Conservation (phyloP, 176 grass and related monocot genomes). For the Alopecurus myosuroides region DNA sequence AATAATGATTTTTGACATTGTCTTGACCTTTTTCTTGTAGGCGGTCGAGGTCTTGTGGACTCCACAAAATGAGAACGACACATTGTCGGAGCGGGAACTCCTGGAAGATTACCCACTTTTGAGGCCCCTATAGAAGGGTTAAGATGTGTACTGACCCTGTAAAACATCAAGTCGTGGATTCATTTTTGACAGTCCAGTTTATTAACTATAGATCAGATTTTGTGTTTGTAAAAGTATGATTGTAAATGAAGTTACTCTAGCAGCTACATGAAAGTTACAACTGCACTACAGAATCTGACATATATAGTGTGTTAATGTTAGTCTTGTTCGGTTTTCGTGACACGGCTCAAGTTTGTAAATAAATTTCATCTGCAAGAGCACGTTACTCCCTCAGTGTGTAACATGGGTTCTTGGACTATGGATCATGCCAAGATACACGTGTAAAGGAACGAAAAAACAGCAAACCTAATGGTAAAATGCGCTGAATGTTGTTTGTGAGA, state of each 20-base stretch:
- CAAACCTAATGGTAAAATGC: neutral
- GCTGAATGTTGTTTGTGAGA: neutral
- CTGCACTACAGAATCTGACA: neutral
- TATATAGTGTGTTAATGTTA: slow-evolving; percentile 13
- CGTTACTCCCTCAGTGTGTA: too few relatives aligned
- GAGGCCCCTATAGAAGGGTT: slow-evolving; percentile 48
- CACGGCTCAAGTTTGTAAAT: slow-evolving; percentile 25
- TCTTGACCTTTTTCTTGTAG: slow-evolving; percentile 26
- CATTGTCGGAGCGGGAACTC: slow-evolving; percentile 80
- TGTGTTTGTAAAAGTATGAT: slow-evolving; percentile 22
- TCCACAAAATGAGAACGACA: slow-evolving; percentile 89
- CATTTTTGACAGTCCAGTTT: slow-evolving; percentile 37
- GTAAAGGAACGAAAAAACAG: neutral
- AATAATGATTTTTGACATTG: neutral
- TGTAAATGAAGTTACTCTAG: neutral
- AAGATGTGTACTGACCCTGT: neutral
- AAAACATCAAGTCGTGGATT: neutral
- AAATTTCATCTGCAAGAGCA: neutral
- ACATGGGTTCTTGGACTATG: too few relatives aligned
- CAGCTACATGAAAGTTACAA: neutral
- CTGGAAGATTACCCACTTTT: slow-evolving; percentile 91
- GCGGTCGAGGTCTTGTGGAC: slow-evolving; percentile 96
- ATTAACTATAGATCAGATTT: slow-evolving; percentile 33
- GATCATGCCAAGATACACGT: neutral
- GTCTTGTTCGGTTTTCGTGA: neutral